A percentile compares a stretch with the other conserved stretches of the same genome.
Conservation (phyloP, 768 basidiomycete species). For the Russula virescens region DNA sequence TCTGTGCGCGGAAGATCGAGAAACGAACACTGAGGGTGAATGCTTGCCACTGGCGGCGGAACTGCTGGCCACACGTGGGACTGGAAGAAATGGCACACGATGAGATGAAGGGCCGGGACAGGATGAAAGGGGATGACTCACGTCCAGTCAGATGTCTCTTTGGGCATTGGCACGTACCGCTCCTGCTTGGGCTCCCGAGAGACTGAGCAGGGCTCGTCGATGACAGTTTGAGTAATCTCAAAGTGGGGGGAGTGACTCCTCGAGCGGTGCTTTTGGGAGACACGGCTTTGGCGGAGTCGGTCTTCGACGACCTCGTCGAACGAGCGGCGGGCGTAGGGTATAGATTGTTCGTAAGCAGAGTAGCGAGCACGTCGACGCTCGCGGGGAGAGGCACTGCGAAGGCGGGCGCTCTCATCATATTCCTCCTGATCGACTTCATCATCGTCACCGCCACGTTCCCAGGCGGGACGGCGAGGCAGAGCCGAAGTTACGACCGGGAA, state of each 20-base stretch:
- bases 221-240: not conserved
- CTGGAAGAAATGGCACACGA: slow-evolving; percentile 28
- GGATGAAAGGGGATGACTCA: slow-evolving; percentile 11
- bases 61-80: slow-evolving; percentile 50
- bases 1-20: slow-evolving; percentile 49
- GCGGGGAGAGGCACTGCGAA: slow-evolving; percentile 16
- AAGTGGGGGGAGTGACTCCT: slow-evolving; percentile 18
- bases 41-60: slow-evolving; percentile 59
- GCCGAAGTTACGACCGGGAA: slow-evolving; percentile 41
- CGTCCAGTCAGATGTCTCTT: slow-evolving; percentile 22
- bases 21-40: slow-evolving; percentile 51
- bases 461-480: slow-evolving; percentile 30
- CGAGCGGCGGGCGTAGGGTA: slow-evolving; percentile 19
- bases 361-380: slow-evolving; percentile 24
- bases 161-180: slow-evolving; percentile 9
- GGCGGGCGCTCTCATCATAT: slow-evolving; percentile 16
- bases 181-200: slow-evolving; percentile 10
- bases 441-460: slow-evolving; percentile 33
- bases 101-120: not conserved
- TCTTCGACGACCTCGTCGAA: slow-evolving; percentile 18
- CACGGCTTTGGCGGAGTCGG: not conserved
- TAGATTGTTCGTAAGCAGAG: slow-evolving; percentile 14
- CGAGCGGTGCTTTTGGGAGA: slow-evolving; percentile 20
- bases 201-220: not conserved
- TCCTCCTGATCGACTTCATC: slow-evolving; percentile 24